phyloP scores from a whole-genome alignment of 768 basidiomycete genomes.

The Kondoa malvinella region DNA sequence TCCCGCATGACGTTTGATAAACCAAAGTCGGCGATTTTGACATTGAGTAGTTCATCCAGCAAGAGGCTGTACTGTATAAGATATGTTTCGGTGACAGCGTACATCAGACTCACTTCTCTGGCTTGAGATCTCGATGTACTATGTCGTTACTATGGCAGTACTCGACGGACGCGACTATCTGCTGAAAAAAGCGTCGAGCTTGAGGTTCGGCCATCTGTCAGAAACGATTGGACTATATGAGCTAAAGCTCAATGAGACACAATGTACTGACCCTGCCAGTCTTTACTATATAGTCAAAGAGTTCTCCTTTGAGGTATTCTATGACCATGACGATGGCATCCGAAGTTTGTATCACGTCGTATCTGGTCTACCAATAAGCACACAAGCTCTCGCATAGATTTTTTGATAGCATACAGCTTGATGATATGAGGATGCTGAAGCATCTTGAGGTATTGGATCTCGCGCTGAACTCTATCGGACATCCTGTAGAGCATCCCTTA shows the following conservation, averaged over 20 bases:
- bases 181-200: slow-evolving; percentile 90
- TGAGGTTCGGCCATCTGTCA: slow-evolving; percentile 62
- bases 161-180: slow-evolving; percentile 92
- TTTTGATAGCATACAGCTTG: slow-evolving; percentile 51
- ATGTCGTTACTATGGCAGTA: slow-evolving; percentile 93
- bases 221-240: neutral
- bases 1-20: slow-evolving; percentile 89
- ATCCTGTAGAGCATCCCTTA: slow-evolving; percentile 6
- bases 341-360: slow-evolving; percentile 64
- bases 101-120: slow-evolving; percentile 51
- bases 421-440: slow-evolving; percentile 92
- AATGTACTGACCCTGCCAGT: slow-evolving; percentile 45
- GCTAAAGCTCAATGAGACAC: neutral
- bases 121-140: slow-evolving; percentile 94
- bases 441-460: slow-evolving; percentile 84
- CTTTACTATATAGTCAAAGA: slow-evolving; percentile 96
- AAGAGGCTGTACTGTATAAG: slow-evolving; percentile 39
- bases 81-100: neutral
- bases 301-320: slow-evolving; percentile 86
- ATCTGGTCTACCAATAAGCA: slow-evolving; percentile 27
- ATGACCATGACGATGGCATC: slow-evolving; percentile 97
- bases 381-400: slow-evolving; percentile 16
- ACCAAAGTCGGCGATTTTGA: slow-evolving; percentile 99
- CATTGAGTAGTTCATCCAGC: slow-evolving; percentile 43
- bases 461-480: slow-evolving; percentile 18